Base-by-base conservation (phyloP, 345 rosid genomes). In the Sonneratia alba region DNA sequence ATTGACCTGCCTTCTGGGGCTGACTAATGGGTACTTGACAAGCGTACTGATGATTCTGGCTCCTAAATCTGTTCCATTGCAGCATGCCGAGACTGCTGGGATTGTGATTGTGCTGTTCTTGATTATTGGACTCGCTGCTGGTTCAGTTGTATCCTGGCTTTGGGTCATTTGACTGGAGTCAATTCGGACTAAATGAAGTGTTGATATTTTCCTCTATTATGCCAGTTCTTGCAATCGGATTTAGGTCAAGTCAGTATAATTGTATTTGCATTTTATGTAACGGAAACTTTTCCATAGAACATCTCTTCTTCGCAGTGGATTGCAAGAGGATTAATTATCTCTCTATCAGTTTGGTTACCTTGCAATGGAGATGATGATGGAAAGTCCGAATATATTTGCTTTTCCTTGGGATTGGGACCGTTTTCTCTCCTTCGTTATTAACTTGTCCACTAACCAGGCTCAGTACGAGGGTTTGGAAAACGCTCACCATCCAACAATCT, bases 21-120 rank as follows among this genome's bases (percentile, higher is more conserved):
- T 95, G 16, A 87, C 91, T 7, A 95, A 90, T 15, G 96, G 99
- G 40, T 95, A 92, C 77, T 80, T 91, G 80, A 89, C 97, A 0
- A 95, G 99, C 36, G 91, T 90, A 7, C 76, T 90, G 88, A 83
- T 95, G 90, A 95, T 95, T 73, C 62, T 85, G 73, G 92, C 91
- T 70, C 97, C 99, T 9, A 95, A 87, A 73, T 77, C 84, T 15
- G 93, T 95, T 62, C 85, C 73, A 14, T n/a, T 90, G 62, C 91
- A 85, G 71, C 96, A 90, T 2, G 80, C 98, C 0, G 97, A 94
- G 85, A 90, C 92, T 12, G 96, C 97, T 4, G 97, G 96, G 38
- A 90, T 84, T 9, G 98, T 94, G 69, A 83, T 82, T 43, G 96
- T 94, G 37, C 45, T 94, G 80, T 94, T 91, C 86, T 81, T 90